Evolutionary conservation across 1,139 yeast species (phyloP), one percentile per base, ranked within the genome.

Genomic region (Saccharomyces hybrid): DNA sequence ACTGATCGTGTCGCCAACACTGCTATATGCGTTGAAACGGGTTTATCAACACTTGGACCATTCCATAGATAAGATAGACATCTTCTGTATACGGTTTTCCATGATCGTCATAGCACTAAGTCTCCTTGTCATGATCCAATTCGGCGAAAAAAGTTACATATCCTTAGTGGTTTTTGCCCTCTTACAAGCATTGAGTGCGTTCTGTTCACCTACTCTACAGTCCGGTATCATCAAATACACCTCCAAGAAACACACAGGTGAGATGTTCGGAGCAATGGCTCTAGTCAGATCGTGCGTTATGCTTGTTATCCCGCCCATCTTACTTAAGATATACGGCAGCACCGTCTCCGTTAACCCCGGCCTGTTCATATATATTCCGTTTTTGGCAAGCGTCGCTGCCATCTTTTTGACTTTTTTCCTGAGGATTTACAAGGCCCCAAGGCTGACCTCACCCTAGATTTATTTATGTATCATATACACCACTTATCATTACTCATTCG

Each of bases 61-160:
- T n/a, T 64, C 75, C 29, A 66, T 85, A 38, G 95, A 86, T 67
- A 65, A 69, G 57, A 71, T 81, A 41, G 95, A 85, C 67, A 71
- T 75, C 55, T 56, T 74, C 4, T 71, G 80, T 57, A 64, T 81
- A 7, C 59, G 75, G 2, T 47, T 71, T 11, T 75, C 80, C 1
- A 50, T 74, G 4, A 0, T 63, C 0, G 72, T 79, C 38, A 34
- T 74, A 0, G 57, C 76, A 3, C 63, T 77, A 6, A 27, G 50
- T 38, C 66, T 76, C 1, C 49, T 66, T 8, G 54, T 50, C 26
- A 41, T 34, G 26, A 16, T 28, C 9, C 28, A 41, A 26, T 23
- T 51, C 5, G 41, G 47, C 27, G 31, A 23, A 27, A 74, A 48
- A 31, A 54, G 49, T 31, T 52, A 53, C 14, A 49, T 57, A 23